Conservation (phyloP, 1,284 basidiomycete genomes). For the Fomitopsis palustris region DNA sequence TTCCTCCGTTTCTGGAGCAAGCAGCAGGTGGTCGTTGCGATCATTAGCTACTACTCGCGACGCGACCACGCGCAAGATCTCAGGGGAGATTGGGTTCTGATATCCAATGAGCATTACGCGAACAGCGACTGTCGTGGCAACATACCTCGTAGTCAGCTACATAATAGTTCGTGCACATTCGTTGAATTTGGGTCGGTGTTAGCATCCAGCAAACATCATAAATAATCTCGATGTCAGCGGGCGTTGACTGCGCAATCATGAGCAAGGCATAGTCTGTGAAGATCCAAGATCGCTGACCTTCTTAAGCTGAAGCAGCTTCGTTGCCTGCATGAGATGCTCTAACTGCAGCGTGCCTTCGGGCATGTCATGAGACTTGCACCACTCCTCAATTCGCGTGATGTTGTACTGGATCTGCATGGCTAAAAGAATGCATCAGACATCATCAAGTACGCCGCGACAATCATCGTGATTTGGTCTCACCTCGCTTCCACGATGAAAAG, state of each 20-base stretch:
- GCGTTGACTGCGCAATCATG: slow-evolving; percentile 62
- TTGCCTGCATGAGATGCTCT: slow-evolving; percentile 99
- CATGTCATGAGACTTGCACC: slow-evolving; percentile 99
- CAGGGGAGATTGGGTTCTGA: slow-evolving; percentile 92
- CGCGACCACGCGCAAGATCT: slow-evolving; percentile 95
- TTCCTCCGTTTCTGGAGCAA: slow-evolving; percentile 93
- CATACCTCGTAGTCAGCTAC: slow-evolving; percentile 95
- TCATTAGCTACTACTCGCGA: slow-evolving; percentile 93
- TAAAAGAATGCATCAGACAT: slow-evolving; percentile 28
- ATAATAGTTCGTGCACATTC: slow-evolving; percentile 98
- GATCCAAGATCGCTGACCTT: slow-evolving; percentile 59
- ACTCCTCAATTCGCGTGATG: slow-evolving; percentile 96
- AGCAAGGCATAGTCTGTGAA: not conserved
- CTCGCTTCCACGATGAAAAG: slow-evolving; percentile 99
- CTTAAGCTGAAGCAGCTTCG: slow-evolving; percentile 97
- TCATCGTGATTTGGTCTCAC: slow-evolving; percentile 47
- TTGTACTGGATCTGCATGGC: slow-evolving; percentile 99
- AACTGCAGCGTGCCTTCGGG: slow-evolving; percentile 97
- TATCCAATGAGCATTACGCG: not conserved
- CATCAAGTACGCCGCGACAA: not conserved
- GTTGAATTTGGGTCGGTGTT: slow-evolving; percentile 98
- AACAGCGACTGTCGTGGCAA: not conserved
- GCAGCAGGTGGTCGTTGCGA: slow-evolving; percentile 90
- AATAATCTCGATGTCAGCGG: slow-evolving; percentile 96
- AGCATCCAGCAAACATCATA: slow-evolving; percentile 99